A percentile compares a stretch with the other conserved stretches of the same genome.
phyloP scores from a whole-genome alignment of 2,329 filamentous ascomycete species.

The Cladophialophora psammophila region DNA sequence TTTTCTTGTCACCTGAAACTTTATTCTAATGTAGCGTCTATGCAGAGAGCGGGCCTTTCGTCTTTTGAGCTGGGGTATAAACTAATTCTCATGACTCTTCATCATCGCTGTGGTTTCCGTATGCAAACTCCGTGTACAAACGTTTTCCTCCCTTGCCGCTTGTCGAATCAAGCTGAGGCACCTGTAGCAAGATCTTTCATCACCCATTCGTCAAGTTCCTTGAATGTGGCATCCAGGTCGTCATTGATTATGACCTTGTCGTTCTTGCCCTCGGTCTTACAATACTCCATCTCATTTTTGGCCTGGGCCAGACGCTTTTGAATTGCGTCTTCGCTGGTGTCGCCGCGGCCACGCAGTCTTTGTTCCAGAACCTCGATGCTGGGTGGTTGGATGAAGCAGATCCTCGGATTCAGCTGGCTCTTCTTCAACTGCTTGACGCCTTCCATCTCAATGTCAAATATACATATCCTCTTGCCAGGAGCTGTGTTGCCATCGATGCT shows the following conservation, averaged over 20 bases:
- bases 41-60: constrained; percentile 40
- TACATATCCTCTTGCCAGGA: constrained; percentile 74
- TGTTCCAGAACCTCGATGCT: constrained; percentile 75
- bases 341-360: constrained; percentile 75
- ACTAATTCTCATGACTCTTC: constrained; percentile 34
- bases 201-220: constrained; percentile 61
- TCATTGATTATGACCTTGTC: constrained; percentile 73
- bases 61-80: constrained; percentile 34
- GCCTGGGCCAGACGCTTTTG: constrained; percentile 75
- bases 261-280: constrained; percentile 70
- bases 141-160: background rate
- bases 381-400: constrained; percentile 85
- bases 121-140: constrained; percentile 5
- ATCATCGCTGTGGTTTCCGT: constrained; percentile 7
- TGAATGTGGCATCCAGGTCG: constrained; percentile 65
- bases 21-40: constrained; percentile 38
- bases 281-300: constrained; percentile 75
- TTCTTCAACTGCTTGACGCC: constrained; percentile 92
- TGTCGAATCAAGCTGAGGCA: constrained; percentile 6
- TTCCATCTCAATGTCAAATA: constrained; percentile 97
- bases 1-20: constrained; percentile 25
- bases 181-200: constrained; percentile 44
- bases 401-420: constrained; percentile 76
- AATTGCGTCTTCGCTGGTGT: constrained; percentile 77
- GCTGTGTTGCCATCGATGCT: constrained; percentile 38